Evolutionary conservation across 2,329 filamentous ascomycete genomes (phyloP).

Genomic region (Cladosporium sp.): DNA sequence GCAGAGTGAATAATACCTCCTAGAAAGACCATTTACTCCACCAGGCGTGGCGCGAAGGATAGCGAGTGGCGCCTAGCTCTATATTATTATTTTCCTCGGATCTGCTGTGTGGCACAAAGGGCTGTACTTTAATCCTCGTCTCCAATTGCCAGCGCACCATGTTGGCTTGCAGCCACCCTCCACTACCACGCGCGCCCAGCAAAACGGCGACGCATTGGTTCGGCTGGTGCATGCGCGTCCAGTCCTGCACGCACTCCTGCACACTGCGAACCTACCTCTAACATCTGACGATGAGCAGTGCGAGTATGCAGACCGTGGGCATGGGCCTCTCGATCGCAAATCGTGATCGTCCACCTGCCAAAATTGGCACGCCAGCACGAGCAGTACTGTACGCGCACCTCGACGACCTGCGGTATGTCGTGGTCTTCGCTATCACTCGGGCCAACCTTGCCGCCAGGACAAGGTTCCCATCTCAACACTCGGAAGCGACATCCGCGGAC

Average conservation of each 20-base stretch:
- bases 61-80: slow-evolving; percentile 14
- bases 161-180: background rate
- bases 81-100: background rate
- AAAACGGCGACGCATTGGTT: slow-evolving; percentile 11
- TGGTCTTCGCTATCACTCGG: background rate
- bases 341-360: background rate
- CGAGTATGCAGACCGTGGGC: background rate
- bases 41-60: background rate
- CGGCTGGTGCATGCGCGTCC: background rate
- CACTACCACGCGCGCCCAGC: slow-evolving; percentile 5
- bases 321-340: background rate
- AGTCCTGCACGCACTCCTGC: background rate
- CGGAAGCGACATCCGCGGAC: slow-evolving; percentile 9
- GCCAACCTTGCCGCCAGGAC: background rate
- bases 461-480: slow-evolving; percentile 11
- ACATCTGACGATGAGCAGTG: slow-evolving; percentile 8
- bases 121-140: slow-evolving; percentile 15
- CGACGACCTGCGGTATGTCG: background rate
- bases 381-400: background rate
- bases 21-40: background rate
- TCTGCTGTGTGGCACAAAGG: slow-evolving; percentile 4
- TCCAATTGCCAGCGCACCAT: slow-evolving; percentile 12
- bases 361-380: background rate
- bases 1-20: background rate
- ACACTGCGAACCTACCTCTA: background rate